Evolutionary conservation across 129 eudicot genomes (phyloP).

Genomic region (Kitagawia praeruptora): DNA sequence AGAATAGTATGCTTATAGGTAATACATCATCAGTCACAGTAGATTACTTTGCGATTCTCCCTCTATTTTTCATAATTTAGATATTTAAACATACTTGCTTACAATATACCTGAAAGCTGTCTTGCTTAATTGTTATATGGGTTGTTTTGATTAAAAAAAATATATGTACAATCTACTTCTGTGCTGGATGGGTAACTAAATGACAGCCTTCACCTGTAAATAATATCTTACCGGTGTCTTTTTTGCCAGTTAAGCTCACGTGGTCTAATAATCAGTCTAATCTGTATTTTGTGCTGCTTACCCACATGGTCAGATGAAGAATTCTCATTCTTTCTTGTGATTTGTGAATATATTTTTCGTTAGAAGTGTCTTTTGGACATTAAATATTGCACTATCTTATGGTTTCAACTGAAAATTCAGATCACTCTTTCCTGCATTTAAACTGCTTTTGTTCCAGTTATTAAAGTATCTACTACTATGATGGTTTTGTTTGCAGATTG

Average conservation of each 20-base stretch:
- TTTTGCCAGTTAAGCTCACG: neutral
- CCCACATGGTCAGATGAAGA: neutral
- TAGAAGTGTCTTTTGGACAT: neutral
- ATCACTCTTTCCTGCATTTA: neutral
- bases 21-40: neutral
- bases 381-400: neutral
- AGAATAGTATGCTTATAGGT: conserved; percentile 1
- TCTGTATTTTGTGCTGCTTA: neutral
- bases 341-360: neutral
- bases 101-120: neutral
- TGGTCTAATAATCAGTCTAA: neutral
- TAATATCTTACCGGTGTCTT: neutral
- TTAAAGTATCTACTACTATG: neutral
- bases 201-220: neutral
- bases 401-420: neutral
- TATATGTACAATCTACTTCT: neutral
- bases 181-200: neutral
- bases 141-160: neutral
- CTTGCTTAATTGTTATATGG: neutral
- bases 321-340: neutral
- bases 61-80: neutral
- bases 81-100: neutral
- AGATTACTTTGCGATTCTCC: neutral
- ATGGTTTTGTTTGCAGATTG: neutral
- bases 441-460: neutral